Conservation (phyloP, 164 flowering plant species). For the Buxus sempervirens region DNA sequence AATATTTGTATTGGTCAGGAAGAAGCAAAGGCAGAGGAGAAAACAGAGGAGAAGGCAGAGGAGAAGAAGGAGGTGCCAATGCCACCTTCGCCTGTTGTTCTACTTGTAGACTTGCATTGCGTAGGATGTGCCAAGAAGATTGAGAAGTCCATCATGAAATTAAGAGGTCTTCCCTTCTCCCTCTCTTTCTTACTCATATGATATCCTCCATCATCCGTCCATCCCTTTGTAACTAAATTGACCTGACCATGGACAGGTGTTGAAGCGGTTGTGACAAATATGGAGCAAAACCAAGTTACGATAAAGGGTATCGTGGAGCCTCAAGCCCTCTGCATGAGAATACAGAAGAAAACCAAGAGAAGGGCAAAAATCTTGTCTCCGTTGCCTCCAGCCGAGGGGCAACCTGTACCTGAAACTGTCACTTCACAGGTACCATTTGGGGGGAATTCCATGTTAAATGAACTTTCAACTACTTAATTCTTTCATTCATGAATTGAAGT, state of each 20-base stretch:
- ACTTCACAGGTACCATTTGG: conserved; percentile 67
- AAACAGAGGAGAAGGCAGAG: conserved; percentile 32
- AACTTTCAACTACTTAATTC: too few relatives aligned
- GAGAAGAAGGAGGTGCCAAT: conserved; percentile 41
- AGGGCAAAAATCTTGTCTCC: conserved; percentile 78
- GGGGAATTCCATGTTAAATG: too few relatives aligned
- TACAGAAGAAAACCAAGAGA: conserved; percentile 80
- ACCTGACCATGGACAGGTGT: conserved; percentile 43
- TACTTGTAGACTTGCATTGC: conserved; percentile 88
- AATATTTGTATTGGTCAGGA: conserved; percentile 18
- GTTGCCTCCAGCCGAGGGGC: conserved; percentile 64
- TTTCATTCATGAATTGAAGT: background rate
- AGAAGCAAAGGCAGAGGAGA: conserved; percentile 34
- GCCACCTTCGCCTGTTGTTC: conserved; percentile 60
- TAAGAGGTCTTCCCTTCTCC: conserved; percentile 47
- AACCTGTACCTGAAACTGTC: conserved; percentile 61
- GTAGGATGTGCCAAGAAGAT: conserved; percentile 91
- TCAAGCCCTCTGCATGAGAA: conserved; percentile 66
- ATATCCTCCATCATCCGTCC: conserved; percentile 3
- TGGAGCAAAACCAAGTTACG: conserved; percentile 73
- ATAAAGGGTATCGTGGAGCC: conserved; percentile 85
- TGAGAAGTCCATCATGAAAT: conserved; percentile 59
- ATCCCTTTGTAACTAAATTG: background rate
- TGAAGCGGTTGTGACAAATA: conserved; percentile 61
- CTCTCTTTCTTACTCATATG: background rate